Conservation (phyloP, 2,329 filamentous ascomycete genomes). For the Fulvia fulva region DNA sequence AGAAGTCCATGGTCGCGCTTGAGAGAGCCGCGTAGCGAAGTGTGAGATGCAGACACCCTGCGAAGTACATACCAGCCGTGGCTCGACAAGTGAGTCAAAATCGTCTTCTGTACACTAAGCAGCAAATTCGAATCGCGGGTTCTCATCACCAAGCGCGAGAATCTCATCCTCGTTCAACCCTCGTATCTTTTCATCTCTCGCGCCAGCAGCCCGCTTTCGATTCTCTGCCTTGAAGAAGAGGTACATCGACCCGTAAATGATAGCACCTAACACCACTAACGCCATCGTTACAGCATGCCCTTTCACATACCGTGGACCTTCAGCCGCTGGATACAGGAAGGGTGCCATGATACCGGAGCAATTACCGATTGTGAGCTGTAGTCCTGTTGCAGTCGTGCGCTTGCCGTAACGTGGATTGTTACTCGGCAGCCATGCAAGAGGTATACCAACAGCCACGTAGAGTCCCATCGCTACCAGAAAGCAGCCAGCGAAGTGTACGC, state of each 20-base stretch:
- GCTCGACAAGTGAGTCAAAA: no score
- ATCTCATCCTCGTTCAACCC: constrained; percentile 43
- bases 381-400: constrained; percentile 65
- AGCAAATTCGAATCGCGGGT: constrained; percentile 43
- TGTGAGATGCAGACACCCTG: no score
- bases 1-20: no score
- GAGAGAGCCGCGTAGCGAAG: no score
- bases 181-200: constrained; percentile 39
- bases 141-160: constrained; percentile 44
- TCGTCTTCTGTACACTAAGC: no score
- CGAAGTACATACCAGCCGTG: no score
- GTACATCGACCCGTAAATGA: constrained; percentile 38
- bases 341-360: constrained; percentile 35
- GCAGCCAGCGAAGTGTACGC: constrained; percentile 70
- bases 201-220: constrained; percentile 35
- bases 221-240: constrained; percentile 38
- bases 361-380: constrained; percentile 70
- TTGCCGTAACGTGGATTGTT: constrained; percentile 74
- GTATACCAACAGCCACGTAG: constrained; percentile 58
- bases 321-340: constrained; percentile 51
- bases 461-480: constrained; percentile 72
- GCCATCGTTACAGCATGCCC: constrained; percentile 52
- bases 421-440: constrained; percentile 49
- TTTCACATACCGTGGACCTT: constrained; percentile 47
- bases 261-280: constrained; percentile 44